These are phyloP conservation scores for Ustilago curta DNA, from an alignment of 1,284 basidiomycete genomes.

Conservation along the genomic window DNA sequence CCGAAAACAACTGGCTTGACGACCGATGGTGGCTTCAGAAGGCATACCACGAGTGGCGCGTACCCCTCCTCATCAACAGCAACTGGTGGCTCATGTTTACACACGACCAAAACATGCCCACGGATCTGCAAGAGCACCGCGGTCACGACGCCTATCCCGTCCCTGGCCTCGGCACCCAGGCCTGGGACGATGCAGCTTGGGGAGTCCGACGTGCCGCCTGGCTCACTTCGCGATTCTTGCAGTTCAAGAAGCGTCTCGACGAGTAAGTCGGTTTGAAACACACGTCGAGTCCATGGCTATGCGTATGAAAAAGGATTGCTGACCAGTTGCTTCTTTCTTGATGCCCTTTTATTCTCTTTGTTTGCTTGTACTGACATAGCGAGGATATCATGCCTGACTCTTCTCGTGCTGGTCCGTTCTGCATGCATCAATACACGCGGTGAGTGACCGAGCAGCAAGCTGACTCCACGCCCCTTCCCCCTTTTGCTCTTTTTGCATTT, in stretches of 20 bases:
- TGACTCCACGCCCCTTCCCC: slow-evolving; percentile 22
- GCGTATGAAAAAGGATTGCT: slow-evolving; percentile 2
- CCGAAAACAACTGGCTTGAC: slow-evolving; percentile 93
- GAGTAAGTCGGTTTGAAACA: slow-evolving; percentile 71
- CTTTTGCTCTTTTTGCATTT: slow-evolving; percentile 24
- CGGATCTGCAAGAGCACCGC: slow-evolving; percentile 48
- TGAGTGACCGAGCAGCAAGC: slow-evolving; percentile 65
- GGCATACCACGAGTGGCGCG: slow-evolving; percentile 90
- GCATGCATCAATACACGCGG: slow-evolving; percentile 75
- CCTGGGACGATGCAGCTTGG: slow-evolving; percentile 74
- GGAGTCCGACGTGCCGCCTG: slow-evolving; percentile 88
- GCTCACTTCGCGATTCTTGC: slow-evolving; percentile 80
- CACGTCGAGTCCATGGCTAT: background rate
- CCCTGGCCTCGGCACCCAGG: slow-evolving; percentile 41
- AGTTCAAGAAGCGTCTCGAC: slow-evolving; percentile 81
- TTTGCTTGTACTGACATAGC: slow-evolving; percentile 54
- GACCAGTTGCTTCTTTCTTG: slow-evolving; percentile 5
- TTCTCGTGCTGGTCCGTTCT: slow-evolving; percentile 73
- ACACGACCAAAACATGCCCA: slow-evolving; percentile 72
- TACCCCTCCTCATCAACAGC: slow-evolving; percentile 87
- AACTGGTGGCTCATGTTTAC: slow-evolving; percentile 97
- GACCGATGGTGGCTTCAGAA: slow-evolving; percentile 93
- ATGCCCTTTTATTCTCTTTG: slow-evolving; percentile 1
- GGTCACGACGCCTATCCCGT: slow-evolving; percentile 64
- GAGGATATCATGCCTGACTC: slow-evolving; percentile 74